Evolutionary conservation across 371 early-diverging fungal genomes (phyloP).

Genomic region (Rhizopus delemar): DNA sequence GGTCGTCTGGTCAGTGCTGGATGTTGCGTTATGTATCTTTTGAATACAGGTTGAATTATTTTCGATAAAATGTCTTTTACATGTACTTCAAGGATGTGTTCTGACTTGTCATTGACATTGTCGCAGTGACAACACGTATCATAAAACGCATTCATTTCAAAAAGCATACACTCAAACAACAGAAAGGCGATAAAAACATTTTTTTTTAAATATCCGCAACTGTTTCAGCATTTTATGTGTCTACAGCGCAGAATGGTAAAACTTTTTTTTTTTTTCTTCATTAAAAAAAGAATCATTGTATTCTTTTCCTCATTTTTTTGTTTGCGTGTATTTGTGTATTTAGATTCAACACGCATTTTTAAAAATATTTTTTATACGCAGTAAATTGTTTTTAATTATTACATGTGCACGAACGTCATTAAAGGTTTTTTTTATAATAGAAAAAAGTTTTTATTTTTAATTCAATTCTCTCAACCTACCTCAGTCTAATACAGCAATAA

Average conservation of each 20-base stretch:
- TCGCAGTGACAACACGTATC: conserved; percentile 8
- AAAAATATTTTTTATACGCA: no score
- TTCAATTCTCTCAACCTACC: neutral
- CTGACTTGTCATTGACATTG: conserved; percentile 7
- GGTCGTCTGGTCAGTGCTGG: conserved; percentile 17
- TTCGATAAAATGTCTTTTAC: conserved; percentile 17
- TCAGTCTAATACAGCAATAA: conserved; percentile 1
- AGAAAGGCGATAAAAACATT: conserved; percentile 1
- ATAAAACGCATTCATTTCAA: neutral
- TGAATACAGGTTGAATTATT: conserved; percentile 21
- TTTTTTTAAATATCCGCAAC: conserved; percentile 3
- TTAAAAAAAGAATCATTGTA: neutral
- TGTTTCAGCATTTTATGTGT: no score
- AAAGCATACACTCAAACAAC: neutral
- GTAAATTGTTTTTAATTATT: no score
- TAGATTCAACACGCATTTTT: no score
- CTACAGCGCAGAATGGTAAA: neutral
- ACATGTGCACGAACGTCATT: no score
- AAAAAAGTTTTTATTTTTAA: no score
- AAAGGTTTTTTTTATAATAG: no score
- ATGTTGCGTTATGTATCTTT: conserved; percentile 17
- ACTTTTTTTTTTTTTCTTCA: conserved; percentile 4
- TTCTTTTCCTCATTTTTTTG: neutral
- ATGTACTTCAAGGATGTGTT: conserved; percentile 20
- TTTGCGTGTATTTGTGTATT: neutral